Evolutionary conservation across 768 basidiomycete species (phyloP).

Genomic region (Pisolithus orientalis): DNA sequence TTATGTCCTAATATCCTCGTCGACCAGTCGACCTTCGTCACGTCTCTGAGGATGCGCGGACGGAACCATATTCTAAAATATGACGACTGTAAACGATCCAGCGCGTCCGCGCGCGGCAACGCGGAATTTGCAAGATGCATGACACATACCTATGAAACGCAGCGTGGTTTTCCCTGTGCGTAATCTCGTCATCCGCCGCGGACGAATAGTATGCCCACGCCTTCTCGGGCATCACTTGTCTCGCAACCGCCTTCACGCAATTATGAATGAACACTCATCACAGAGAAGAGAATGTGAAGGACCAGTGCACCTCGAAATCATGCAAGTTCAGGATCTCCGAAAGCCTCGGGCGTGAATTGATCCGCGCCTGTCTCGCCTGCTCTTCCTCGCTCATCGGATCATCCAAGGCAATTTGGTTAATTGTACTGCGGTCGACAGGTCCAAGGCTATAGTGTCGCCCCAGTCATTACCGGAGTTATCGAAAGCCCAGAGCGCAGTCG

Average conservation of each 20-base stretch:
- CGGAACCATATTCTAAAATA: conserved; percentile 76
- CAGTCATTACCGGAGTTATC: conserved; percentile 1
- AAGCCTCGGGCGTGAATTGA: conserved; percentile 62
- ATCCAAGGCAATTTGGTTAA: conserved; percentile 54
- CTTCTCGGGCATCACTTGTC: conserved; percentile 72
- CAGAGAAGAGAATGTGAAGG: not conserved
- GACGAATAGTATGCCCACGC: conserved; percentile 97
- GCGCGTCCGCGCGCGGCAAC: not conserved
- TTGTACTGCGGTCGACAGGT: conserved; percentile 60
- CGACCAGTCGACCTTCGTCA: conserved; percentile 81
- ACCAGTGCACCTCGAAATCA: conserved; percentile 73
- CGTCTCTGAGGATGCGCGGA: conserved; percentile 79
- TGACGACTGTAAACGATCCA: not conserved
- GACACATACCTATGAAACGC: conserved; percentile 75
- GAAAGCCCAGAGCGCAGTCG: no score
- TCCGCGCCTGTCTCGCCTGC: conserved; percentile 56
- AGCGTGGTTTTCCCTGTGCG: conserved; percentile 80
- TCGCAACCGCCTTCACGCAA: conserved; percentile 66
- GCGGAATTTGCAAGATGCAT: not conserved
- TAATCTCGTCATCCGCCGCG: conserved; percentile 95
- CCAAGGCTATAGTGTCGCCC: conserved; percentile 45
- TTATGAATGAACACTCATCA: not conserved
- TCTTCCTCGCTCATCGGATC: conserved; percentile 60
- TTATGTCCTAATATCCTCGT: conserved; percentile 74
- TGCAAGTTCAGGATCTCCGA: conserved; percentile 83